These are phyloP conservation scores for Trichoderma koningiopsis DNA, from an alignment of 2,329 filamentous ascomycete species.

Conservation along the genomic window DNA sequence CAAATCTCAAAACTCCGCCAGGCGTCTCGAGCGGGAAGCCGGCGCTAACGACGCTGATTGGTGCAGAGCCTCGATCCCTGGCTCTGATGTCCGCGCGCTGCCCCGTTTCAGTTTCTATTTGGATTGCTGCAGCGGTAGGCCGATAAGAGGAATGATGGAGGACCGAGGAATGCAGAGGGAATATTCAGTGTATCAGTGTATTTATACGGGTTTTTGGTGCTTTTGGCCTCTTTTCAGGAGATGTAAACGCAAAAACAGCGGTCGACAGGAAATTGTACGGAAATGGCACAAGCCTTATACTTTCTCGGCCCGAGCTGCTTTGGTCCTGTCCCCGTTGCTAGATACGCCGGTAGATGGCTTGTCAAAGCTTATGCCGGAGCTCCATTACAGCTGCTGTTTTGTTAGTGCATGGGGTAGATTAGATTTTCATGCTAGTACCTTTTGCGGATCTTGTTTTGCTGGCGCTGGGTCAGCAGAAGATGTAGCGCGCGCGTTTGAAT, in stretches of 20 bases:
- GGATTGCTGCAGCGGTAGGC: neutral
- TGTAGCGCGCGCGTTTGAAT: conserved; percentile 20
- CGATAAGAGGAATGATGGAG: neutral
- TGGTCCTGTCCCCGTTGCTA: neutral
- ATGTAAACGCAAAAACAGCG: neutral
- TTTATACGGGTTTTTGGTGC: neutral
- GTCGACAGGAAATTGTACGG: neutral
- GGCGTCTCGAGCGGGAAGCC: conserved; percentile 21
- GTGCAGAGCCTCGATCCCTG: neutral
- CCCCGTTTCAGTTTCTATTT: neutral
- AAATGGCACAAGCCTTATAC: neutral
- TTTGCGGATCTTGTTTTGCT: neutral
- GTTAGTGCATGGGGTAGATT: neutral
- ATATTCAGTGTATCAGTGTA: neutral
- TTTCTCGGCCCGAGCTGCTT: neutral
- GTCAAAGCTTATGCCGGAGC: neutral
- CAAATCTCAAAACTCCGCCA: conserved; percentile 17
- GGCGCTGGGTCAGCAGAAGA: neutral
- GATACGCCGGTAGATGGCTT: neutral
- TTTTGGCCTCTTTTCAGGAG: neutral
- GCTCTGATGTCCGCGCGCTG: conserved; percentile 3
- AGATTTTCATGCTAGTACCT: neutral
- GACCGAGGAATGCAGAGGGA: neutral
- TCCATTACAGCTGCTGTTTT: neutral
- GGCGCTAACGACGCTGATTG: conserved; percentile 21